Conservation (phyloP, 2,329 filamentous ascomycete genomes). For the Beauveria bassiana region DNA sequence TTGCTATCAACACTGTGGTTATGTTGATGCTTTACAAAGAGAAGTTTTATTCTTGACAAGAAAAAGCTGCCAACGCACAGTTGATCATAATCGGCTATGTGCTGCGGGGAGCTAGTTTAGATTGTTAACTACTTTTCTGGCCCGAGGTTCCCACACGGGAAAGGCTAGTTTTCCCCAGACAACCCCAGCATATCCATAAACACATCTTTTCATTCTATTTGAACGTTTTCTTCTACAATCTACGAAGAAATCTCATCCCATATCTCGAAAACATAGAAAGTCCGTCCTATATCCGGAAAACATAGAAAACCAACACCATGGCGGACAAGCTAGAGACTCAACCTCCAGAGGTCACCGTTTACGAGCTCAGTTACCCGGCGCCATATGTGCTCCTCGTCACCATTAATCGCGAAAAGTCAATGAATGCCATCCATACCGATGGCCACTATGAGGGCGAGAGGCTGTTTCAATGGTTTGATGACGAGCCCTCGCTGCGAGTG, state of each 20-base stretch:
- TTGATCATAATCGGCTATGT: conserved; percentile 4
- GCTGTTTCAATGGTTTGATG: conserved; percentile 47
- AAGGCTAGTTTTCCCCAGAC: background rate
- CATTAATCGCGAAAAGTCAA: conserved; percentile 40
- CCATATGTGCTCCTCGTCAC: conserved; percentile 42
- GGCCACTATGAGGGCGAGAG: conserved; percentile 40
- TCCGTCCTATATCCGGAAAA: background rate
- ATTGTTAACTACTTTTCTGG: background rate
- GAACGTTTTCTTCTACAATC: no score
- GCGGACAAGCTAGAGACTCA: conserved; percentile 11
- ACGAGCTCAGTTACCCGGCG: conserved; percentile 35
- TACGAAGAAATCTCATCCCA: background rate
- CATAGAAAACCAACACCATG: conserved; percentile 1
- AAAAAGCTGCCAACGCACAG: background rate
- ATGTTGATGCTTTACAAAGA: background rate
- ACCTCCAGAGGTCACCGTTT: conserved; percentile 14
- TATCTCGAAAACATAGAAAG: background rate
- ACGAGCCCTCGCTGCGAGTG: conserved; percentile 38
- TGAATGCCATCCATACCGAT: conserved; percentile 37
- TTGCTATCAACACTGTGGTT: background rate
- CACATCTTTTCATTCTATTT: background rate
- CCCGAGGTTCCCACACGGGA: conserved; percentile 6
- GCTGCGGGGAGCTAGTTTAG: background rate
- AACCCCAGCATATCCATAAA: background rate
- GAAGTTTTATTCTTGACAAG: background rate